Conservation (phyloP, 2,329 filamentous ascomycete genomes). For the Elsinoe batatas region DNA sequence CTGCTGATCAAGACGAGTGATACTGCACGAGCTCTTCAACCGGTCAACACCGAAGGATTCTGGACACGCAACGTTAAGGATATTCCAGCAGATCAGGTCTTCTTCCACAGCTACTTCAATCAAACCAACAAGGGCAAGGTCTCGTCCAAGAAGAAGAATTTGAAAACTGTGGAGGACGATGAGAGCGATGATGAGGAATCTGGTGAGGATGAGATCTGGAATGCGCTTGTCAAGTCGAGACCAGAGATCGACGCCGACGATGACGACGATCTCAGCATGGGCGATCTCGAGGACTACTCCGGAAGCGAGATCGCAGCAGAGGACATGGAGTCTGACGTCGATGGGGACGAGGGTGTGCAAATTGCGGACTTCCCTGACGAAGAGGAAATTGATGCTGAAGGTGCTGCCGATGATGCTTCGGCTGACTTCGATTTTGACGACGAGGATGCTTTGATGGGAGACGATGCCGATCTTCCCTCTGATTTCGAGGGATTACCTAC, state of each 20-base stretch:
- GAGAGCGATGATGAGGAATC: slow-evolving; percentile 33
- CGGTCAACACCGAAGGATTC: slow-evolving; percentile 80
- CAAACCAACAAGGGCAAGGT: slow-evolving; percentile 47
- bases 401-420: slow-evolving; percentile 35
- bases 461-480: slow-evolving; percentile 45
- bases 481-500: slow-evolving; percentile 42
- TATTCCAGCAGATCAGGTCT: slow-evolving; percentile 82
- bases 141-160: slow-evolving; percentile 48
- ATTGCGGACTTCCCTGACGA: slow-evolving; percentile 56
- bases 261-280: slow-evolving; percentile 49
- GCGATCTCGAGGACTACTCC: slow-evolving; percentile 32
- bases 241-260: slow-evolving; percentile 62
- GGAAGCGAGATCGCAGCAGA: slow-evolving; percentile 25
- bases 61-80: slow-evolving; percentile 85
- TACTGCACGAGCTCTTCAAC: slow-evolving; percentile 48
- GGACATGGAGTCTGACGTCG: slow-evolving; percentile 40
- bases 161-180: slow-evolving; percentile 35
- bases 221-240: slow-evolving; percentile 71
- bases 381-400: slow-evolving; percentile 34
- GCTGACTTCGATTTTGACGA: slow-evolving; percentile 45
- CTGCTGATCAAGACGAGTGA: slow-evolving; percentile 53
- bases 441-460: slow-evolving; percentile 32
- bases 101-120: slow-evolving; percentile 97
- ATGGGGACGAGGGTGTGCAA: slow-evolving; percentile 31
- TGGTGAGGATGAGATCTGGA: slow-evolving; percentile 69